phyloP scores from a whole-genome alignment of 2,329 filamentous ascomycete species.

The Penicillium sp. region DNA sequence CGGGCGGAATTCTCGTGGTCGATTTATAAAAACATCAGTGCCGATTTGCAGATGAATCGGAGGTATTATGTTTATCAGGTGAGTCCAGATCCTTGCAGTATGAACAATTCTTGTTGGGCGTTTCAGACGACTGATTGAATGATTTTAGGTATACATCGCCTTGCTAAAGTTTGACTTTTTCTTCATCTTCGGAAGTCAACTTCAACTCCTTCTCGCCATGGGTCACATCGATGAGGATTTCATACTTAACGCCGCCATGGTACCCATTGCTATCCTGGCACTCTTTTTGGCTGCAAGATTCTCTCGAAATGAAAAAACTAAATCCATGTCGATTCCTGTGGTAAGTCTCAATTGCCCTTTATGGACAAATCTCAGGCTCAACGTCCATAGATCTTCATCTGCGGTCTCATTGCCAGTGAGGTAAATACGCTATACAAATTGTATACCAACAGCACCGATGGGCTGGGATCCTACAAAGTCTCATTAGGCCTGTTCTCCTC shows the following conservation, averaged over 20 bases:
- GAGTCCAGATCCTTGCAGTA: background rate
- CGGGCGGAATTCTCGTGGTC: constrained; percentile 21
- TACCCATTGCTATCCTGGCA: constrained; percentile 14
- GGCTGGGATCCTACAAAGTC: constrained; percentile 9
- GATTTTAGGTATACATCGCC: constrained; percentile 18
- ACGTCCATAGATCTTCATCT: constrained; percentile 11
- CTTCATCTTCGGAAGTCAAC: constrained; percentile 21
- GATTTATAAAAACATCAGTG: constrained; percentile 23
- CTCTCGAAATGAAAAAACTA: constrained; percentile 5
- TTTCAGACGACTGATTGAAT: background rate
- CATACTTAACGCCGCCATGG: constrained; percentile 14
- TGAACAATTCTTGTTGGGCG: no score
- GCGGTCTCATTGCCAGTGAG: constrained; percentile 11
- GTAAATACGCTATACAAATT: constrained; percentile 6
- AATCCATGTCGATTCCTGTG: constrained; percentile 16
- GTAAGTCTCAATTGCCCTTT: background rate
- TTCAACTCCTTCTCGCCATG: constrained; percentile 16
- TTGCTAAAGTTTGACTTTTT: constrained; percentile 23
- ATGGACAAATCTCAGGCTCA: background rate
- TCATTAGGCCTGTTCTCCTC: constrained; percentile 17
- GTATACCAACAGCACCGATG: background rate
- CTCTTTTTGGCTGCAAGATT: constrained; percentile 14
- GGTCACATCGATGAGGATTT: constrained; percentile 9
- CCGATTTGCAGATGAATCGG: constrained; percentile 21
- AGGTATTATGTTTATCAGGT: constrained; percentile 21